Percentiles rank a stretch among this genome's conserved stretches.
Evolutionary conservation across 805 yeast species (phyloP).

Genomic region (Ogataea corticis): DNA sequence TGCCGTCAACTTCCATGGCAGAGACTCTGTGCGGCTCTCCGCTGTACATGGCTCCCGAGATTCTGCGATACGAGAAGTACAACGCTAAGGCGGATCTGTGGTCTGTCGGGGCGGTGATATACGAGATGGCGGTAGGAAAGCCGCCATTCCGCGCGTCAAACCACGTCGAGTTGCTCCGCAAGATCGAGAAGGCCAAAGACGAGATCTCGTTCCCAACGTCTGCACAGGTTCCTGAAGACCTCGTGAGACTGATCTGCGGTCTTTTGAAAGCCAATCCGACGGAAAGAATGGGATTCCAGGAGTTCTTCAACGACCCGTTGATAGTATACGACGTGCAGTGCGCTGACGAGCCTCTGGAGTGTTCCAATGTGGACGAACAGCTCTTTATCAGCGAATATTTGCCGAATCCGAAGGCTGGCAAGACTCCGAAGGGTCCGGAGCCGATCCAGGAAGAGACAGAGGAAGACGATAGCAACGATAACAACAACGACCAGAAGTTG

Average conservation of each 20-base stretch:
- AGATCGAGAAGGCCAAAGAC: conserved; percentile 81
- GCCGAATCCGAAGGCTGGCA: conserved; percentile 22
- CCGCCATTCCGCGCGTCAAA: conserved; percentile 95
- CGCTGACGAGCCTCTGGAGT: conserved; percentile 59
- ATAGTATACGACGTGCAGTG: conserved; percentile 55
- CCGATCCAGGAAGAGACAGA: conserved; percentile 21
- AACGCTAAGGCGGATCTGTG: conserved; percentile 97
- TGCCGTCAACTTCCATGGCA: conserved; percentile 92
- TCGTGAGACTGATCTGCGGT: conserved; percentile 70
- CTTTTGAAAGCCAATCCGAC: conserved; percentile 82
- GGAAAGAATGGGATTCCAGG: conserved; percentile 84
- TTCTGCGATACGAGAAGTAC: conserved; percentile 88
- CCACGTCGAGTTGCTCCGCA: conserved; percentile 84
- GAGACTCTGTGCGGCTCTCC: conserved; percentile 98
- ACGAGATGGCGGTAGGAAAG: conserved; percentile 94
- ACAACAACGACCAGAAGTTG: conserved; percentile 1
- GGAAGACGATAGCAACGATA: conserved; percentile 7
- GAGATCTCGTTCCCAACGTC: conserved; percentile 72
- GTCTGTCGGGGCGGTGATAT: conserved; percentile 97
- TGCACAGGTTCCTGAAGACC: conserved; percentile 61
- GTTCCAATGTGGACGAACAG: conserved; percentile 71
- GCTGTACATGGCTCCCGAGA: conserved; percentile 98
- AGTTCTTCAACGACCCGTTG: conserved; percentile 76
- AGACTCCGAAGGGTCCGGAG: conserved; percentile 13
- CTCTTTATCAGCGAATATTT: conserved; percentile 81